Evolutionary conservation across 805 yeast genomes (phyloP).

Genomic region (Saturnispora bothae): DNA sequence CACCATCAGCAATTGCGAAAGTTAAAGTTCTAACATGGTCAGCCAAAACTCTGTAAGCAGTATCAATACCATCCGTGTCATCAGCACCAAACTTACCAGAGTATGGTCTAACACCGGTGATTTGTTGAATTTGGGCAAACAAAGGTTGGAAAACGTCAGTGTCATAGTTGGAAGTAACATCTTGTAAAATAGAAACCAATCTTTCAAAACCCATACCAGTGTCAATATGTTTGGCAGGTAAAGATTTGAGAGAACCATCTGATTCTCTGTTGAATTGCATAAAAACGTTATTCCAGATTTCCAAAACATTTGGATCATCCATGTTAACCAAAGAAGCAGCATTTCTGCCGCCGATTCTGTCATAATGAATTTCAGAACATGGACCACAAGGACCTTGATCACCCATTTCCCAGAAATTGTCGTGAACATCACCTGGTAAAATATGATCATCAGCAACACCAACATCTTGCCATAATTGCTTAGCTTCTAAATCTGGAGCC

Average conservation of each 20-base stretch:
- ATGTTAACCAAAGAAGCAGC: conserved; percentile 82
- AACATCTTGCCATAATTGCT: conserved; percentile 69
- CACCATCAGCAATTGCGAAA: conserved; percentile 96
- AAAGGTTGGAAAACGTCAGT: conserved; percentile 93
- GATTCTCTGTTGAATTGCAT: conserved; percentile 95
- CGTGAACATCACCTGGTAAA: conserved; percentile 80
- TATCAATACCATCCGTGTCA: conserved; percentile 89
- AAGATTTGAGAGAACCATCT: conserved; percentile 62
- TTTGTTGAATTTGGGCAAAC: conserved; percentile 76
- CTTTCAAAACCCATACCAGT: conserved; percentile 99
- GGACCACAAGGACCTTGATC: conserved; percentile 99
- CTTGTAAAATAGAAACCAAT: conserved; percentile 86
- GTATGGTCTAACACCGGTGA: conserved; percentile 87
- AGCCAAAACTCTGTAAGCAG: conserved; percentile 96
- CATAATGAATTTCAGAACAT: conserved; percentile 95
- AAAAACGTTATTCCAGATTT: conserved; percentile 96
- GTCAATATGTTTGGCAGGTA: conserved; percentile 94
- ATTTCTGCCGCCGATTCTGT: conserved; percentile 96
- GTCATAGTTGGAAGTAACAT: conserved; percentile 87
- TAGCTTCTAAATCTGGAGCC: conserved; percentile 91
- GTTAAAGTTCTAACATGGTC: conserved; percentile 97
- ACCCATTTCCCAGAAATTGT: conserved; percentile 99
- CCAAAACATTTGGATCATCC: conserved; percentile 97
- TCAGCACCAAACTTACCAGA: conserved; percentile 89
- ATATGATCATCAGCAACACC: conserved; percentile 92